Percentiles rank a stretch among this genome's conserved stretches.
These are phyloP conservation scores for Acer yangbiense DNA, from an alignment of 345 rosid genomes.

Conservation along the genomic window DNA sequence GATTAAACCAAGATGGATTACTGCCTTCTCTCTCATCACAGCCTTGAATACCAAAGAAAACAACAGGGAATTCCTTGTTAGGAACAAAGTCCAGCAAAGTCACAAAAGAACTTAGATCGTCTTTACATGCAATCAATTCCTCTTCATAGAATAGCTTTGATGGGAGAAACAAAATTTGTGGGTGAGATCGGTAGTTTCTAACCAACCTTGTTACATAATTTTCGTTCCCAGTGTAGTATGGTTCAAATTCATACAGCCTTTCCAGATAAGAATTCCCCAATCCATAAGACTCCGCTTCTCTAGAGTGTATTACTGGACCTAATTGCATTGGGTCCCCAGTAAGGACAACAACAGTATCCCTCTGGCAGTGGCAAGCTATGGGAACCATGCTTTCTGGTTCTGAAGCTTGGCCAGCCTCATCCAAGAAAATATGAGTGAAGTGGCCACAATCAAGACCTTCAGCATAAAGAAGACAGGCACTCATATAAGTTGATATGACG, in stretches of 20 bases:
- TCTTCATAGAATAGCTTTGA: constrained; percentile 77
- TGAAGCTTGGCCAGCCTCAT: constrained; percentile 98
- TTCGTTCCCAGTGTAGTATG: constrained; percentile 51
- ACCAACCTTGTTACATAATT: constrained; percentile 73
- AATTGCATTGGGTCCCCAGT: constrained; percentile 98
- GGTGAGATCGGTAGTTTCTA: constrained; percentile 83
- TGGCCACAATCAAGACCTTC: constrained; percentile 77
- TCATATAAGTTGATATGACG: constrained; percentile 82
- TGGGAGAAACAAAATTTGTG: constrained; percentile 81
- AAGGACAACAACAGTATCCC: constrained; percentile 80
- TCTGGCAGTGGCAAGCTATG: constrained; percentile 55
- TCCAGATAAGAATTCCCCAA: constrained; percentile 79
- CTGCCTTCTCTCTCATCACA: constrained; percentile 96
- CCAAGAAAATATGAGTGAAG: constrained; percentile 91
- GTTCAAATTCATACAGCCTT: constrained; percentile 66
- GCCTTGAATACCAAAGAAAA: constrained; percentile 91
- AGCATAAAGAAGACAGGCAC: constrained; percentile 73
- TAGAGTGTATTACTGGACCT: constrained; percentile 88
- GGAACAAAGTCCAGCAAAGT: constrained; percentile 51
- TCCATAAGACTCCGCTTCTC: constrained; percentile 61
- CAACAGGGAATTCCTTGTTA: constrained; percentile 72
- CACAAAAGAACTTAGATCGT: constrained; percentile 46
- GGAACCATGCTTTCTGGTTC: constrained; percentile 95
- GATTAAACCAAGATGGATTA: constrained; percentile 95
- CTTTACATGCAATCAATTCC: constrained; percentile 79